Base-by-base conservation (phyloP, 768 basidiomycete genomes). In the Pleurotus giganteus region DNA sequence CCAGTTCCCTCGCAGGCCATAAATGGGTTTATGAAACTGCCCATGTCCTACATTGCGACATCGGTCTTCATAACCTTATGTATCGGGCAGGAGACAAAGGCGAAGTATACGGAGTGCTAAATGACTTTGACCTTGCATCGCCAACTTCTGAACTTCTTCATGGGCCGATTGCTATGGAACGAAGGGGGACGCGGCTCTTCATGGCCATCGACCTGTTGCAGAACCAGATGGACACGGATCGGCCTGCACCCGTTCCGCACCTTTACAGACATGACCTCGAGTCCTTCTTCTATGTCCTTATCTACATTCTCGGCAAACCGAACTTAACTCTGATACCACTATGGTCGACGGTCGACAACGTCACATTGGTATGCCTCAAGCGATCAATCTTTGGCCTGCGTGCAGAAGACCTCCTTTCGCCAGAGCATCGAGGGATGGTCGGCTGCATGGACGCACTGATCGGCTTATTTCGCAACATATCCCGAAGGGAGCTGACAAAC, bases 111-210 rank as follows among this genome's bases (percentile, higher is more conserved):
- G 49, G 49, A 2, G 49, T 51, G 4, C 34, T 51, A 21, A 51
- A 51, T 13, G 49, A 51, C 49, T 51, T 51, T 24, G 49, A 51
- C 24, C 32, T 51, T 34, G 49, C 49, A n/a, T 17, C 49, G 9
- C 31, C 15, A 9, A 17, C 7, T 9, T 9, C 49, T 8, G 6
- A 51, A 7, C 49, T 37, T 12, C 21, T 19, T 9, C n/a, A 51
- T 6, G 49, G 34, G 11, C 32, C 49, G n/a, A 24, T 17, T 12
- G 36, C 49, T 7, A 12, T 24, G 26, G 32, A 37, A 26, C 17
- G 49, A 15, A 51, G 32, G 6, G 49, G 49, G 11, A 51, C 49
- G 12, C 34, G 49, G 49, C 21, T 24, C 9, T 51, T 23, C 31
- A 23, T 51, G 34, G 49, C 49, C 11, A 19, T 51, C 32, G 49